Evolutionary conservation across 2,329 filamentous ascomycete species (phyloP), one percentile per base, ranked within the genome.

Genomic region (Neofusicoccum laricinum): DNA sequence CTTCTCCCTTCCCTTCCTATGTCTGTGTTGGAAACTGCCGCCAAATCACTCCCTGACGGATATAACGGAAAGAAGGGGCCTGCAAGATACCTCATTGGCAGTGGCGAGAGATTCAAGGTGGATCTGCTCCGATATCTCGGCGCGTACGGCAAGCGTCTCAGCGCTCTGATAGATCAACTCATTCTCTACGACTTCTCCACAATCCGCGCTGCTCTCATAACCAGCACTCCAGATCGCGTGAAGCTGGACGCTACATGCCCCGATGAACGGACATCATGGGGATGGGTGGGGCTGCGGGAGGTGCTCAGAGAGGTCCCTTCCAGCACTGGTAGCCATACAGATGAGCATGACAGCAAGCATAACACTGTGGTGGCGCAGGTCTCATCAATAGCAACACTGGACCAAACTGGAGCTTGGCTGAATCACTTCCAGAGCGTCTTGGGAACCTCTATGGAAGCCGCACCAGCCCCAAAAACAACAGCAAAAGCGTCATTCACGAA

Each of bases 331-430:
- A 77, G 77, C n/a, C 75, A 75, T 2, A 79, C 92, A 2, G 83
- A 78, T 78, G 66, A 73, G 82, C 65, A 38, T 12, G 68, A 71
- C 3, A 48, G 67, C 6, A 25, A 46, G 7, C 15, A 25, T 7
- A 25, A 77, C 25, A 34, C 25, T n/a, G 7, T 91, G 32, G 84
- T 87, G 1, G 75, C 84, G 3, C 87, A 95, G 76, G 80, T 94
- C 45, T 96, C 92, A 0, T 96, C 92, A 0, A 90, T 96, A 53
- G 92, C 92, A 2, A 92, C 91, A 0, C 80, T 96, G 0, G 91
- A 90, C 0, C 79, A 82, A 30, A 88, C 82, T 8, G 85, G 92
- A 59, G 85, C 83, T 61, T 96, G 92, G 92, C 79, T 96, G 0
- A 84, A 84, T 57, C 82, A 86, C 25, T 88, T 85, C 0, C 78